Evolutionary conservation across 1,284 basidiomycete species (phyloP).

Genomic region (Moesziomyces sp.): DNA sequence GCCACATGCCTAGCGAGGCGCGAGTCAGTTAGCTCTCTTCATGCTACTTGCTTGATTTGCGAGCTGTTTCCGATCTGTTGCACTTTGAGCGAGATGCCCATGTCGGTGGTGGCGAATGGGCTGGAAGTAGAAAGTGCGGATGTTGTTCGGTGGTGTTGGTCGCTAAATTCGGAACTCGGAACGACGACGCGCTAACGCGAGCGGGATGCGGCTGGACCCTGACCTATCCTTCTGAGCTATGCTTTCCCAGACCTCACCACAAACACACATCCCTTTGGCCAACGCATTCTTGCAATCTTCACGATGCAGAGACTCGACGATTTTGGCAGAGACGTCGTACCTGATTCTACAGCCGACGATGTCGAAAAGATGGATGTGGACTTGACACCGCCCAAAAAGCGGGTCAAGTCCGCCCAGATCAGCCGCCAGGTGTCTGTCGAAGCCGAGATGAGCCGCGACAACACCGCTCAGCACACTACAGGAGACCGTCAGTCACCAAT

Average conservation of each 20-base stretch:
- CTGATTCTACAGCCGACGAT: background rate
- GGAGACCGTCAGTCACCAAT: too few relatives aligned
- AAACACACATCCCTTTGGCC: too few relatives aligned
- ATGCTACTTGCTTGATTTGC: too few relatives aligned
- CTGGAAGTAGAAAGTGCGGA: too few relatives aligned
- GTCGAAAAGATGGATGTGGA: constrained; percentile 14
- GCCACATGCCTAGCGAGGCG: too few relatives aligned
- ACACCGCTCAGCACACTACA: background rate
- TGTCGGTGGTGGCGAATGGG: too few relatives aligned
- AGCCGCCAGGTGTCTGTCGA: constrained; percentile 6
- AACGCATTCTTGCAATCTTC: background rate
- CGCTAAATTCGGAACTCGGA: constrained; percentile 20
- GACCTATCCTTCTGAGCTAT: background rate
- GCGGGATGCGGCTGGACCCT: constrained; percentile 27
- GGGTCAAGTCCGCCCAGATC: constrained; percentile 19
- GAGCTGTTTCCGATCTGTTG: too few relatives aligned
- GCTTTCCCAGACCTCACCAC: too few relatives aligned
- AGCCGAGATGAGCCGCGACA: background rate
- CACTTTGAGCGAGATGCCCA: too few relatives aligned
- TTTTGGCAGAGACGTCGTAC: background rate
- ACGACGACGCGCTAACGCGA: background rate
- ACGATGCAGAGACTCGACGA: constrained; percentile 1
- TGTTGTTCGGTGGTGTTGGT: background rate
- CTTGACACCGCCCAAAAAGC: constrained; percentile 24
- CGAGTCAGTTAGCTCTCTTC: too few relatives aligned